phyloP scores from a whole-genome alignment of 1,139 yeast species.

The Kodamaea plutei region DNA sequence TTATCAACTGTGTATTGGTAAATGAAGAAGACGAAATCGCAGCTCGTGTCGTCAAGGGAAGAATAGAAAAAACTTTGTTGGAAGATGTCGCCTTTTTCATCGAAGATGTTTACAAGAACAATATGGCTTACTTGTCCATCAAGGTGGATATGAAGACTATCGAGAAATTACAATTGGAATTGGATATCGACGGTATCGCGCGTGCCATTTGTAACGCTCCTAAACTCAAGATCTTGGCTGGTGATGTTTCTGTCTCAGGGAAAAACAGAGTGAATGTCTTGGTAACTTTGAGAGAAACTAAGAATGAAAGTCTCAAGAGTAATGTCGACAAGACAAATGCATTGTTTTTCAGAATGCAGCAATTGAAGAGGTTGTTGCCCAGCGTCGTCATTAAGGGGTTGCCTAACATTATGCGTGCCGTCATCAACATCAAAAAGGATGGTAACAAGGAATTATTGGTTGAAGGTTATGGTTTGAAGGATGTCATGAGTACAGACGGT shows the following conservation, averaged over 20 bases:
- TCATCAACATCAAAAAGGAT: constrained; percentile 86
- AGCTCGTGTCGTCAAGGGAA: constrained; percentile 96
- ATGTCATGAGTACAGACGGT: constrained; percentile 98
- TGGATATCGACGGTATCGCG: constrained; percentile 82
- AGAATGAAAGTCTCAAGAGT: constrained; percentile 35
- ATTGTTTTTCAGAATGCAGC: constrained; percentile 85
- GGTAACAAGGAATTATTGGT: constrained; percentile 86
- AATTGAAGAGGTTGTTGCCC: constrained; percentile 79
- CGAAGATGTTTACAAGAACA: constrained; percentile 88
- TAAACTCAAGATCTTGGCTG: constrained; percentile 73
- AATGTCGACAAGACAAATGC: constrained; percentile 51
- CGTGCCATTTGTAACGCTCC: constrained; percentile 81
- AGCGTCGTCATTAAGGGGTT: constrained; percentile 89
- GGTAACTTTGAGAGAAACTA: constrained; percentile 55
- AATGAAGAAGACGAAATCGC: constrained; percentile 95
- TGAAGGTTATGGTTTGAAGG: constrained; percentile 95
- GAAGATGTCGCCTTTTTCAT: constrained; percentile 84
- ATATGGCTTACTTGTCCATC: constrained; percentile 73
- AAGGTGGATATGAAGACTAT: constrained; percentile 81
- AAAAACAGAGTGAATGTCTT: constrained; percentile 71
- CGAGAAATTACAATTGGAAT: constrained; percentile 84
- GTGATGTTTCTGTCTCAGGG: constrained; percentile 69
- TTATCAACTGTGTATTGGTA: constrained; percentile 89
- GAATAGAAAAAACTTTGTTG: constrained; percentile 87
- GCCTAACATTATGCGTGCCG: constrained; percentile 89